Percentiles rank a stretch among this genome's conserved stretches.
These are phyloP conservation scores for Cladosporium sp. DNA, from an alignment of 2,329 filamentous ascomycete species.

Conservation along the genomic window DNA sequence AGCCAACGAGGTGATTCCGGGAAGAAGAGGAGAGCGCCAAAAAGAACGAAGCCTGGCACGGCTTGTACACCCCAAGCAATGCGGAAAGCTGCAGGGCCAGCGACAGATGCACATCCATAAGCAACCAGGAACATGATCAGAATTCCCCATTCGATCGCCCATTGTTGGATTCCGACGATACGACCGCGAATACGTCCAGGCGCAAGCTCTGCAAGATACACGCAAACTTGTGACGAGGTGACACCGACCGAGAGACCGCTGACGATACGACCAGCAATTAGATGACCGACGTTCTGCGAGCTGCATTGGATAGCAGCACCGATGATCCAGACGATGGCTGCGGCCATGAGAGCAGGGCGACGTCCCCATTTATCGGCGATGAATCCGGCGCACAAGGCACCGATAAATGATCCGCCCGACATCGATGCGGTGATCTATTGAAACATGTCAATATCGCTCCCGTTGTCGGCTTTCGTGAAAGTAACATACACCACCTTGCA, in stretches of 20 bases:
- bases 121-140: conserved; percentile 66
- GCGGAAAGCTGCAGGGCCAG: conserved; percentile 46
- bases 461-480: not conserved
- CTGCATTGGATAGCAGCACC: conserved; percentile 60
- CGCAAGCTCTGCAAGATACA: conserved; percentile 61
- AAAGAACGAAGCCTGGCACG: conserved; percentile 37
- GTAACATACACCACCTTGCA: conserved; percentile 51
- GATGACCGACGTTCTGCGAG: conserved; percentile 62
- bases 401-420: conserved; percentile 66
- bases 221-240: conserved; percentile 62
- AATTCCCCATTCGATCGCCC: conserved; percentile 63
- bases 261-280: conserved; percentile 65
- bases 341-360: conserved; percentile 50
- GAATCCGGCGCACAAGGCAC: conserved; percentile 56
- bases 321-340: conserved; percentile 38
- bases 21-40: conserved; percentile 38
- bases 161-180: conserved; percentile 67
- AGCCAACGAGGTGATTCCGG: conserved; percentile 45
- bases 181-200: conserved; percentile 54
- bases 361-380: conserved; percentile 55
- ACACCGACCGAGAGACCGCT: conserved; percentile 70
- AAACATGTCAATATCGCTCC: not conserved
- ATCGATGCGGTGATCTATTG: conserved; percentile 60
- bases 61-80: conserved; percentile 40
- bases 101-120: conserved; percentile 58